Conservation (phyloP, 148 eudicot species). For the Nepenthes mirabilis region DNA sequence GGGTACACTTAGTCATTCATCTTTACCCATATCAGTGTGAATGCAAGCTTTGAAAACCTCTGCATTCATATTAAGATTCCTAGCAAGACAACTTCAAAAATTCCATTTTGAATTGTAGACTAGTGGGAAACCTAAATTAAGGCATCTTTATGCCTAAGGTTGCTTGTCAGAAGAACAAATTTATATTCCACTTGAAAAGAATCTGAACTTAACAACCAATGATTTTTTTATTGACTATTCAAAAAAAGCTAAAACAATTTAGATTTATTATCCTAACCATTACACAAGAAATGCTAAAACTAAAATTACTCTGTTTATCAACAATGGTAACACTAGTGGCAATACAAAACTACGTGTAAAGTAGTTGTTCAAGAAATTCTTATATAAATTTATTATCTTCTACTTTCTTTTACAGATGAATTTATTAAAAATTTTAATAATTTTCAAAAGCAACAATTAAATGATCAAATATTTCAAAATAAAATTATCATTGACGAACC, state of each 20-base stretch:
- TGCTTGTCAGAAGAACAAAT: background rate
- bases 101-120: slow-evolving; percentile 6
- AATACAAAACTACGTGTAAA: background rate
- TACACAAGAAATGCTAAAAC: background rate
- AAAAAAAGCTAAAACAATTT: slow-evolving; percentile 1
- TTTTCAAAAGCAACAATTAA: background rate
- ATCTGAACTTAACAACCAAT: slow-evolving; percentile 5
- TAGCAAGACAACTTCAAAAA: slow-evolving; percentile 11
- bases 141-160: slow-evolving; percentile 3
- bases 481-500: background rate
- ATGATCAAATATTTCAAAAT: background rate
- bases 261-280: slow-evolving; percentile 6
- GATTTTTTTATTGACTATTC: slow-evolving; percentile 7
- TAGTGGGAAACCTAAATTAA: slow-evolving; percentile 1
- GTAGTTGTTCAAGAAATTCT: background rate
- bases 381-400: background rate
- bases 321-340: slow-evolving; percentile 7
- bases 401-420: background rate
- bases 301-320: slow-evolving; percentile 1
- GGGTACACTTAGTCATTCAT: slow-evolving; percentile 3
- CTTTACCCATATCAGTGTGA: slow-evolving; percentile 4
- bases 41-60: slow-evolving; percentile 1
- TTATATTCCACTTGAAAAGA: slow-evolving; percentile 11
- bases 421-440: background rate
- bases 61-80: slow-evolving; percentile 7